phyloP scores from a whole-genome alignment of 2,329 filamentous ascomycete genomes.

The Albophoma yamanashiensis region DNA sequence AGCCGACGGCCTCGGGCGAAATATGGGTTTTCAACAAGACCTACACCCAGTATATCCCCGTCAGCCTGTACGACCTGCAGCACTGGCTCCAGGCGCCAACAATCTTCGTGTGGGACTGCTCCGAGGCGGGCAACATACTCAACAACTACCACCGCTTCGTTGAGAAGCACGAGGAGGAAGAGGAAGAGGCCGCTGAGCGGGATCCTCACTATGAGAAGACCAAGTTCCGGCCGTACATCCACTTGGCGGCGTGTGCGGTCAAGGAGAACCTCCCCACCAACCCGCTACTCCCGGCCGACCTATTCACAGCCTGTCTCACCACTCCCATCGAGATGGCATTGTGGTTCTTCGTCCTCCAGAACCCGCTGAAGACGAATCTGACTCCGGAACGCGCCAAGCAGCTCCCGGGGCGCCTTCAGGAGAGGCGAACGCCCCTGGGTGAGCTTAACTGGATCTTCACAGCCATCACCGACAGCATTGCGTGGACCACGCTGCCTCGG shows the following conservation, averaged over 20 bases:
- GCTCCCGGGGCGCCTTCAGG: constrained; percentile 83
- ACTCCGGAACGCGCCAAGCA: constrained; percentile 76
- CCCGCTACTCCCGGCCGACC: constrained; percentile 80
- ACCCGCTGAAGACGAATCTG: constrained; percentile 59
- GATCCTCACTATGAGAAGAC: constrained; percentile 81
- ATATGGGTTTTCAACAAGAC: constrained; percentile 99
- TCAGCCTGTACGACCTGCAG: constrained; percentile 90
- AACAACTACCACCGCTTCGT: constrained; percentile 91
- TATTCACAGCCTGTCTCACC: constrained; percentile 92
- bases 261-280: constrained; percentile 94
- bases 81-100: constrained; percentile 93
- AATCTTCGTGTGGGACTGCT: constrained; percentile 96
- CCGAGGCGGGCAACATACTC: constrained; percentile 90
- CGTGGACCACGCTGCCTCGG: constrained; percentile 89
- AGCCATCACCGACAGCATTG: constrained; percentile 96
- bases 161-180: constrained; percentile 88
- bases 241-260: constrained; percentile 81
- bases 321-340: constrained; percentile 97
- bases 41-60: constrained; percentile 97
- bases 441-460: constrained; percentile 99
- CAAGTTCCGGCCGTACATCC: constrained; percentile 60
- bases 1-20: constrained; percentile 89
- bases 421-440: constrained; percentile 84
- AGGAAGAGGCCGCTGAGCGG: constrained; percentile 61
- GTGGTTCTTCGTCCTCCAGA: constrained; percentile 92